phyloP scores from a whole-genome alignment of 805 yeast genomes.

The Lipomyces yamadae region DNA sequence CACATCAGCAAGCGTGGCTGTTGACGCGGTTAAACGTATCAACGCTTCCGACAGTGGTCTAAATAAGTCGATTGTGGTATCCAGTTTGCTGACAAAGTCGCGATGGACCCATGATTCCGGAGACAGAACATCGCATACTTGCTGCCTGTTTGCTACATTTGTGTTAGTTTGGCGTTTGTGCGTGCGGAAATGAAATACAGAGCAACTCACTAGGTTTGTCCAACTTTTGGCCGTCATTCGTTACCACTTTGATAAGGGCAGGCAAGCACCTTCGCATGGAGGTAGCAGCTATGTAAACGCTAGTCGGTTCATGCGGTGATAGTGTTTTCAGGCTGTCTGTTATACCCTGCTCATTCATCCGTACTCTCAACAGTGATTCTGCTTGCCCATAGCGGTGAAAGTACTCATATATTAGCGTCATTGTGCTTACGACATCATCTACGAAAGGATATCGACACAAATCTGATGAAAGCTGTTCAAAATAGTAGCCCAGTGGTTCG shows the following conservation, averaged over 20 bases:
- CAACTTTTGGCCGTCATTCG: conserved; percentile 16
- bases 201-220: conserved; percentile 22
- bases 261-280: conserved; percentile 30
- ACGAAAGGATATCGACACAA: conserved; percentile 23
- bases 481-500: conserved; percentile 26
- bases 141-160: conserved; percentile 18
- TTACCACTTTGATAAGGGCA: conserved; percentile 19
- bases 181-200: neutral
- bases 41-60: conserved; percentile 28
- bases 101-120: conserved; percentile 28
- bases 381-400: conserved; percentile 29
- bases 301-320: conserved; percentile 20
- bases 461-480: conserved; percentile 28
- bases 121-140: conserved; percentile 24
- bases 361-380: conserved; percentile 14
- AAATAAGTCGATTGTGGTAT: conserved; percentile 22
- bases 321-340: conserved; percentile 17
- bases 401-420: conserved; percentile 22
- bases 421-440: conserved; percentile 26
- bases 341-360: conserved; percentile 20
- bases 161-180: neutral
- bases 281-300: conserved; percentile 27
- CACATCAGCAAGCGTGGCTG: conserved; percentile 30
- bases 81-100: conserved; percentile 28
- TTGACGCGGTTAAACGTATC: conserved; percentile 13